phyloP scores from a whole-genome alignment of 371 early-diverging fungal species.

The Apophysomyces ossiformis region DNA sequence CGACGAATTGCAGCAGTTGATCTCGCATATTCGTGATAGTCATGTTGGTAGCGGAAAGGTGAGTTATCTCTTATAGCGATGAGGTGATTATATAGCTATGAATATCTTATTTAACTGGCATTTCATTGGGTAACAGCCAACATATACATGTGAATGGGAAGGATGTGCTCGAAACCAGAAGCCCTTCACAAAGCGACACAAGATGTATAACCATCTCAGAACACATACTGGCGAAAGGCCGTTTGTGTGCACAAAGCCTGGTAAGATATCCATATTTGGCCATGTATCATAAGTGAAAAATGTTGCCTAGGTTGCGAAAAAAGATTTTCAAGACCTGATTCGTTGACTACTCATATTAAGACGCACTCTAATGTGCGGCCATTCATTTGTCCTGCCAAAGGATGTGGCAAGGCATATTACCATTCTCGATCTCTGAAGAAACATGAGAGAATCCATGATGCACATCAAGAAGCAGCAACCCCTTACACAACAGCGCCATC shows the following conservation, averaged over 20 bases:
- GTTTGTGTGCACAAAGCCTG: constrained; percentile 47
- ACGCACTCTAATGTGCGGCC: constrained; percentile 85
- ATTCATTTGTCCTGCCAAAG: constrained; percentile 62
- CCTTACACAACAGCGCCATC: constrained; percentile 7
- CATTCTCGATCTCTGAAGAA: constrained; percentile 81
- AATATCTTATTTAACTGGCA: background rate
- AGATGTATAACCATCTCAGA: constrained; percentile 86
- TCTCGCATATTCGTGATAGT: constrained; percentile 60
- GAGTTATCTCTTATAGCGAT: background rate
- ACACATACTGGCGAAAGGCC: constrained; percentile 87
- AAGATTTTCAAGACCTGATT: constrained; percentile 86
- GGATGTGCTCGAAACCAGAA: constrained; percentile 75
- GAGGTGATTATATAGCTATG: background rate
- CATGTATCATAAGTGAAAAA: background rate
- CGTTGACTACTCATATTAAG: constrained; percentile 87
- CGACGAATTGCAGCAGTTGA: constrained; percentile 52
- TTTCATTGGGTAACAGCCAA: constrained; percentile 39
- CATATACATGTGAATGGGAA: constrained; percentile 84
- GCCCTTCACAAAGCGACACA: constrained; percentile 90
- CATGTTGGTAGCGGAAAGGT: constrained; percentile 75
- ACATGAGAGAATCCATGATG: constrained; percentile 70
- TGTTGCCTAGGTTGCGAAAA: constrained; percentile 69
- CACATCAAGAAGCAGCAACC: background rate
- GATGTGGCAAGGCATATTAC: constrained; percentile 79
- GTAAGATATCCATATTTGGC: constrained; percentile 12